Percentiles rank a stretch among this genome's conserved stretches.
Evolutionary conservation across 2,329 filamentous ascomycete species (phyloP).

Genomic region (Dactylonectria macrodidyma): DNA sequence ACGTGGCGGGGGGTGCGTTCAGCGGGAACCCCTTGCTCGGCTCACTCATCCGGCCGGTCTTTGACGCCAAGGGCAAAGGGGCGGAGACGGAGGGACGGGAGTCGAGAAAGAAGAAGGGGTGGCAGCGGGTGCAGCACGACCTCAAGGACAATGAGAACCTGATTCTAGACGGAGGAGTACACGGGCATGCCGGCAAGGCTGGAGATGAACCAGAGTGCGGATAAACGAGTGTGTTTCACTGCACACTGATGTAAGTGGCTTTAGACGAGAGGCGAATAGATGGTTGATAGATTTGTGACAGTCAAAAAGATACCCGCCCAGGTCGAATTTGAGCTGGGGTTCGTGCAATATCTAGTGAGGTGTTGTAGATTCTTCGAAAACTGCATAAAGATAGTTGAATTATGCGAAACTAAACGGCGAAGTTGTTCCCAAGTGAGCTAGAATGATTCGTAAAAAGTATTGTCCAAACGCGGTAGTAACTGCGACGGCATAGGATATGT

Average conservation of each 20-base stretch:
- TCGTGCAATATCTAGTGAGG: not conserved
- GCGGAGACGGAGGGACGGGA: constrained; percentile 56
- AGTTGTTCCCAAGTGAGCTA: too few relatives aligned
- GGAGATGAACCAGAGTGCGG: constrained; percentile 58
- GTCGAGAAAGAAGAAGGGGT: constrained; percentile 61
- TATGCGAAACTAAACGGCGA: too few relatives aligned
- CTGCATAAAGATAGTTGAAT: too few relatives aligned
- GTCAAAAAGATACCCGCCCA: constrained; percentile 6
- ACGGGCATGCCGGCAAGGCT: constrained; percentile 55
- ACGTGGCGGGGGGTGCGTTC: constrained; percentile 66
- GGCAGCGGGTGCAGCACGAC: constrained; percentile 75
- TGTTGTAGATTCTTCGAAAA: too few relatives aligned
- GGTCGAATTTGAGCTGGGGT: not conserved
- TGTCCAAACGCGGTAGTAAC: too few relatives aligned
- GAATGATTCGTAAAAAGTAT: too few relatives aligned
- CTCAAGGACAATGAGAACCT: constrained; percentile 70
- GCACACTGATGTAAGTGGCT: constrained; percentile 1
- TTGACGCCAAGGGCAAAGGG: constrained; percentile 67
- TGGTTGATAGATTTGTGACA: constrained; percentile 4
- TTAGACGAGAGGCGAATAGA: not conserved
- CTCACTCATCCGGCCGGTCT: constrained; percentile 76
- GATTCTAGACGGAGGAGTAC: constrained; percentile 70
- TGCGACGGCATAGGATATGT: too few relatives aligned
- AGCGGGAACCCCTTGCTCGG: constrained; percentile 78
- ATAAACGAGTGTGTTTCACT: constrained; percentile 11